Evolutionary conservation across 1,284 basidiomycete species (phyloP), one percentile per base, ranked within the genome.

Genomic region (Cryptococcus sp.): DNA sequence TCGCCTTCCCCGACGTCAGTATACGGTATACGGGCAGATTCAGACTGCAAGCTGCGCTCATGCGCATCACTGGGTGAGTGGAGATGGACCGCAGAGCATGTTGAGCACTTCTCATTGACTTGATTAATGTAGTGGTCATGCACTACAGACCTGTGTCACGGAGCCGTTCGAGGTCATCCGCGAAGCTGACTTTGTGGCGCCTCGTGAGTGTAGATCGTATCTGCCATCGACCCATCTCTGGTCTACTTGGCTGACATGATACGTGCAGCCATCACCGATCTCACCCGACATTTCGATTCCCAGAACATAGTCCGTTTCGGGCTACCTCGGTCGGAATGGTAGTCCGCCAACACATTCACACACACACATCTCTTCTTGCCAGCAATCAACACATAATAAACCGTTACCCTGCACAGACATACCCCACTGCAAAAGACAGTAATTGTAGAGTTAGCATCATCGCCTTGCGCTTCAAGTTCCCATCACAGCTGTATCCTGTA

Each of bases 1-100:
- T 95, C 71, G 80, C 93, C 52, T 95, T 94, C 71, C 88, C 92
- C 8, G 93, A 95, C 75, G 88, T 91, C 65, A 90, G 89, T 71
- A 85, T 95, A 55, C 84, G 89, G 15, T 84, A 83, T 79, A 81
- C 84, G 30, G 92, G 92, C 16, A 83, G 82, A 16, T 95, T 88
- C 78, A 84, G 86, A 65, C 81, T 95, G 47, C 84, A 86, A 51
- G 84, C 93, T 54, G 86, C 84, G 17, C 81, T 94, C 47, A 82
- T 91, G 76, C 83, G 85, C 70, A 83, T 93, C 64, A 87, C 88
- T 65, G 85, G 86, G 92, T 88, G 78, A 82, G 88, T 83, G 19
- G 5, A 17, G 20, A 8, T 22, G 46, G 19, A 54, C 45, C 43
- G 23, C 11, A 11, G 10, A n/a, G 30, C 13, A 5, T 35, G 7